Evolutionary conservation across 257 asterid species (phyloP).

Genomic region (Buddleja alternifolia): DNA sequence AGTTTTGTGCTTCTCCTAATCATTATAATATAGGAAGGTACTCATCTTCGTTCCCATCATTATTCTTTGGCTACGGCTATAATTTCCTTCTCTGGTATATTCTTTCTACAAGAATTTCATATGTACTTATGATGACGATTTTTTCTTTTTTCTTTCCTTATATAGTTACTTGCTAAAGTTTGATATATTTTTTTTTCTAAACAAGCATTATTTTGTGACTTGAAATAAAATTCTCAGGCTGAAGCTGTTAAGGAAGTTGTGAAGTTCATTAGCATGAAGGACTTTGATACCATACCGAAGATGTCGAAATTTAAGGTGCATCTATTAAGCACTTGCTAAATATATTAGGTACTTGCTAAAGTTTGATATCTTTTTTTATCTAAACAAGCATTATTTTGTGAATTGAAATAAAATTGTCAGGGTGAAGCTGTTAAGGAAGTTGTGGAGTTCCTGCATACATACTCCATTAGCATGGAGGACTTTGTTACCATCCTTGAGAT

Average conservation of each 20-base stretch:
- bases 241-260: conserved; percentile 88
- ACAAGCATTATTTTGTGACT: conserved; percentile 25
- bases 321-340: too few relatives aligned
- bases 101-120: conserved; percentile 1
- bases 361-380: not conserved
- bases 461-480: conserved; percentile 90
- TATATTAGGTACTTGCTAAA: too few relatives aligned
- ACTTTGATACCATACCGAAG: conserved; percentile 82
- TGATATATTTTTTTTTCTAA: conserved; percentile 2
- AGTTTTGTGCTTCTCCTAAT: conserved; percentile 85
- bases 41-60: conserved; percentile 10
- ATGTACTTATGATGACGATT: too few relatives aligned
- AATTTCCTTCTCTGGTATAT: not conserved
- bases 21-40: conserved; percentile 90
- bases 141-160: too few relatives aligned
- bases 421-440: conserved; percentile 92
- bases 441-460: conserved; percentile 84
- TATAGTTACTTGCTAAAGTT: too few relatives aligned
- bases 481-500: conserved; percentile 78
- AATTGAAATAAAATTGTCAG: conserved; percentile 45
- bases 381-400: conserved; percentile 26
- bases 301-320: too few relatives aligned
- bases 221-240: conserved; percentile 58
- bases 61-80: not conserved
- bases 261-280: conserved; percentile 83